Percentiles rank a stretch among this genome's conserved stretches.
phyloP scores from a whole-genome alignment of 805 yeast genomes.

The Brettanomyces nanus region DNA sequence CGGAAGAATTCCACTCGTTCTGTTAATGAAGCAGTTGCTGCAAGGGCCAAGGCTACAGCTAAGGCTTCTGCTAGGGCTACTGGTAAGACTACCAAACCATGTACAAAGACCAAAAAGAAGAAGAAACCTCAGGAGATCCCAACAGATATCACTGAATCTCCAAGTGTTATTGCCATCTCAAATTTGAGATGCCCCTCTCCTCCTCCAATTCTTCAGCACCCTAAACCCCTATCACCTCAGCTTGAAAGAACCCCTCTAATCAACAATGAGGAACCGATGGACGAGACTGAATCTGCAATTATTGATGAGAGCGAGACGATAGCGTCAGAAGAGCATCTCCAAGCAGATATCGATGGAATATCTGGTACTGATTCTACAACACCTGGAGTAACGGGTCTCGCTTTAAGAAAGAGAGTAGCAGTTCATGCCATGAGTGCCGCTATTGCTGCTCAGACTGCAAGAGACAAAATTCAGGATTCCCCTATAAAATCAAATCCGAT shows the following conservation, averaged over 20 bases:
- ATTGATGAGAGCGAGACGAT: neutral
- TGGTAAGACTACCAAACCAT: neutral
- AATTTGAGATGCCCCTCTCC: conserved; percentile 62
- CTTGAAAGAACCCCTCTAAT: neutral
- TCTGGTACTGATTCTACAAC: neutral
- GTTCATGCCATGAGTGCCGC: conserved; percentile 32
- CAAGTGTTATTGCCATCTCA: conserved; percentile 50
- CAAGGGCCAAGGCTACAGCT: conserved; percentile 3
- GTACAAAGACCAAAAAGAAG: conserved; percentile 4
- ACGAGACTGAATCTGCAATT: neutral
- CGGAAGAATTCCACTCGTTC: conserved; percentile 13
- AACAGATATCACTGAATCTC: conserved; percentile 26
- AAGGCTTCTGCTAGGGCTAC: neutral
- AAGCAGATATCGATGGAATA: neutral
- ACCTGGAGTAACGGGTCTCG: conserved; percentile 9
- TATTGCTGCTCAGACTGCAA: conserved; percentile 31
- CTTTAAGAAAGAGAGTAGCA: conserved; percentile 30
- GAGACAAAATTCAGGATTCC: conserved; percentile 13
- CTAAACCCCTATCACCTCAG: conserved; percentile 12
- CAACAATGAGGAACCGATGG: conserved; percentile 1
- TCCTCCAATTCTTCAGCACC: conserved; percentile 51
- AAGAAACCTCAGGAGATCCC: conserved; percentile 2
- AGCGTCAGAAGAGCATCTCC: neutral
- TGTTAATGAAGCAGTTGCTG: conserved; percentile 2
- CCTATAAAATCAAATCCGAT: too few relatives aligned